These are phyloP conservation scores for Porcisia deanei DNA, from an alignment of 208 protist genomes.

Conservation along the genomic window DNA sequence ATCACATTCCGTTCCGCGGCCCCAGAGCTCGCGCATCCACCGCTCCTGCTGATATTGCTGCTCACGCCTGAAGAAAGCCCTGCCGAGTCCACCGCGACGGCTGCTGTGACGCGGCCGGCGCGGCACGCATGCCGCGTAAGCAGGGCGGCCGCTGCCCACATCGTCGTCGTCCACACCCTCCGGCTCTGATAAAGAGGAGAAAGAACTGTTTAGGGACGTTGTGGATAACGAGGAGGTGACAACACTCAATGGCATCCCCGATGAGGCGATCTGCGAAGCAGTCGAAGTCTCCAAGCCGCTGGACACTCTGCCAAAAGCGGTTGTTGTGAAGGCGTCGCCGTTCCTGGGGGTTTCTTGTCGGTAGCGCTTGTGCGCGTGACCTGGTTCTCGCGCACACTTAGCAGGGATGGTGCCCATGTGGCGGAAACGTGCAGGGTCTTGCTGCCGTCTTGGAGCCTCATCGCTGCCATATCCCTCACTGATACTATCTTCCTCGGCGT, in stretches of 20 bases:
- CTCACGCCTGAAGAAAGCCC: neutral
- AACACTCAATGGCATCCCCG: neutral
- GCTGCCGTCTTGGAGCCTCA: neutral
- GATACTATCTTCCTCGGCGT: neutral
- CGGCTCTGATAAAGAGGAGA: constrained; percentile 8
- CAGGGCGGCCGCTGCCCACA: neutral
- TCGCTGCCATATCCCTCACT: neutral
- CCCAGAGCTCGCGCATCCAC: constrained; percentile 14
- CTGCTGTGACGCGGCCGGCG: constrained; percentile 1
- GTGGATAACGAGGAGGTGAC: neutral
- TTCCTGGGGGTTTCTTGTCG: neutral
- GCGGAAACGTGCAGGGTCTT: neutral
- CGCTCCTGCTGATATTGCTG: constrained; percentile 8
- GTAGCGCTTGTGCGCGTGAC: neutral
- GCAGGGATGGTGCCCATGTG: neutral
- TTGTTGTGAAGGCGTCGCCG: neutral
- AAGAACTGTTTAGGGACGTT: neutral
- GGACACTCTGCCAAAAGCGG: no score
- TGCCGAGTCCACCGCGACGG: neutral
- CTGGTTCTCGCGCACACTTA: neutral
- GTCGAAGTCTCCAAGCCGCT: neutral
- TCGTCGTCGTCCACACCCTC: neutral
- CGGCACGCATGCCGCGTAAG: neutral
- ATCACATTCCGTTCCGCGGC: neutral
- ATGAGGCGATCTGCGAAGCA: neutral